Evolutionary conservation across 1,284 basidiomycete genomes (phyloP), one percentile per base, ranked within the genome.

Genomic region (Trichosporon sp.): DNA sequence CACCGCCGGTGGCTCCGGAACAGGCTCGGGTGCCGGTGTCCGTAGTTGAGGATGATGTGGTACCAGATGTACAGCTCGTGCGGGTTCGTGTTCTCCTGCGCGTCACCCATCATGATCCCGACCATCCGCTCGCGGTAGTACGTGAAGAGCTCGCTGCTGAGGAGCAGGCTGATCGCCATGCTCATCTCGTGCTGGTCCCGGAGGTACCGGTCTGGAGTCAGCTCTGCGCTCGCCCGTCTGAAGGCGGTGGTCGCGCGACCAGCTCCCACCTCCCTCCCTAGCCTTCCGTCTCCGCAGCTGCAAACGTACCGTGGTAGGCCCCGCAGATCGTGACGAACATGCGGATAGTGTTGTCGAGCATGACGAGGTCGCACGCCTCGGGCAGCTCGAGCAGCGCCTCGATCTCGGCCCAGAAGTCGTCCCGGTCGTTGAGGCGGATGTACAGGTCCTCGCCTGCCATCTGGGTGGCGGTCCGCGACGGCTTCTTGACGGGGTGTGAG

Each of bases 111-210:
- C 58, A 90, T 85, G 60, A 93, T 84, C 42, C 92, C 91, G 67
- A 90, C 89, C 92, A 95, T 95, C 38, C 94, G 86, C 77, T 93
- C 92, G 2, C 91, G 92, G 78, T 96, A 92, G 77, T 91, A 94
- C 4, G 87, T 82, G 75, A 96, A 95, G 58, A 97, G 86, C 75
- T 95, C 93, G 0, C 91, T 93, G 69, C 89, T 88, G 62, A 95
- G 84, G 18, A 96, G 84, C 42, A 91, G 82, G 35, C 86, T 84
- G 75, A 91, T 90, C 9, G 92, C 92, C 77, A 92, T 89, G 70
- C 92, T 88, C 65, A 96, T 86, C 75, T 94, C 92, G n/a, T 89
- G 80, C 8, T 89, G 89, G 65, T 88, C 89, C 71, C 91, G 89
- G 32, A 96, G 86, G 81, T 91, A 96, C 76, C 88, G 87, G 76